A percentile compares a stretch with the other conserved stretches of the same genome.
These are phyloP conservation scores for Stachybotrys echinatus DNA, from an alignment of 2,329 filamentous ascomycete genomes.

Conservation along the genomic window DNA sequence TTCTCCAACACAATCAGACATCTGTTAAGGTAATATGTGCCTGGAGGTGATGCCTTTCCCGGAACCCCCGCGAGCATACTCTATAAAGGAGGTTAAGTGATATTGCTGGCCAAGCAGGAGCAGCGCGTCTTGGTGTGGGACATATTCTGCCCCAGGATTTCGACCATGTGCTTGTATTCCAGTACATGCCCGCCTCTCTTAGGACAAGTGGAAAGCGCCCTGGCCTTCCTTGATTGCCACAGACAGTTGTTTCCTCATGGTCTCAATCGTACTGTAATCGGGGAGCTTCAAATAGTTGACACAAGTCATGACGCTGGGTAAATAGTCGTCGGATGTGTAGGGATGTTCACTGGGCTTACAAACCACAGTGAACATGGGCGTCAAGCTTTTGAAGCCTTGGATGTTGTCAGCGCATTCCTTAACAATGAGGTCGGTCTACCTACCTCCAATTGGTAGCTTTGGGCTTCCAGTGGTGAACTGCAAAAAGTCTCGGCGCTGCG, in stretches of 20 bases:
- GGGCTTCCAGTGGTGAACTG: conserved; percentile 98
- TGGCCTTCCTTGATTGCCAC: conserved; percentile 93
- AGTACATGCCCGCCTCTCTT: conserved; percentile 16
- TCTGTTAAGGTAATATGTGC: no score
- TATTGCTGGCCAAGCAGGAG: no score
- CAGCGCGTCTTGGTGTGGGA: no score
- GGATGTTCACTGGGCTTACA: conserved; percentile 97
- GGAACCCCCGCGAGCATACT: no score
- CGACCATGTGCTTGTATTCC: no score
- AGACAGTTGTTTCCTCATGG: conserved; percentile 72
- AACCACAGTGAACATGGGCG: conserved; percentile 97
- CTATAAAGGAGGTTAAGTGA: no score
- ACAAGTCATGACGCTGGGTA: conserved; percentile 99
- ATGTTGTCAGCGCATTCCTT: conserved; percentile 22
- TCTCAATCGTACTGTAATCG: conserved; percentile 77
- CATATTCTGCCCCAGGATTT: no score
- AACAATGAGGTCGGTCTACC: conserved; percentile 22
- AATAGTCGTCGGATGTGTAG: conserved; percentile 89
- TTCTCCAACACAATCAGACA: no score
- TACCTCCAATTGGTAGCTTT: conserved; percentile 96
- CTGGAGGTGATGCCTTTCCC: no score
- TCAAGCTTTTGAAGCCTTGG: conserved; percentile 92
- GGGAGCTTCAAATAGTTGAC: conserved; percentile 98
- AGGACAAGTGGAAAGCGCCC: conserved; percentile 95
- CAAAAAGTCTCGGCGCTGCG: conserved; percentile 84